These are phyloP conservation scores for Ploettnerulaceae sp. DNA, from an alignment of 2,329 filamentous ascomycete species.

Conservation along the genomic window DNA sequence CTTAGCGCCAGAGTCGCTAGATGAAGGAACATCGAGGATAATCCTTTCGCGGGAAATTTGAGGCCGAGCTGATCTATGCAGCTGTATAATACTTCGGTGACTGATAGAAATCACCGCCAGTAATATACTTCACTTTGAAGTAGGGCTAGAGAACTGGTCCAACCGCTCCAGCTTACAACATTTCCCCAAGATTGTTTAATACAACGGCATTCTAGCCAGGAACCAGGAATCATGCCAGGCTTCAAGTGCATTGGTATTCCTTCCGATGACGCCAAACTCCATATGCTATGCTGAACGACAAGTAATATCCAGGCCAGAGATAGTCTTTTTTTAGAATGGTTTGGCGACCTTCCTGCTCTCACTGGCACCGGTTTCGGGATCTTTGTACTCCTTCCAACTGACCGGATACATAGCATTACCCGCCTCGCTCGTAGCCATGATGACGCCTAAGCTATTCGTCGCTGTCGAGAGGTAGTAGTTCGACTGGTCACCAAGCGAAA, in stretches of 20 bases:
- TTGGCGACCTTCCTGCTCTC: constrained; percentile 92
- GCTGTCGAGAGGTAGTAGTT: constrained; percentile 95
- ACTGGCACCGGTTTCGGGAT: constrained; percentile 68
- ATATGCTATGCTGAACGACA: constrained; percentile 5
- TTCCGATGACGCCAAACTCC: constrained; percentile 7
- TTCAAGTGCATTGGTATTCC: constrained; percentile 6
- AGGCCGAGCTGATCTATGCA: too few relatives aligned
- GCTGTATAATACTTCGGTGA: too few relatives aligned
- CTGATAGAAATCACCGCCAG: too few relatives aligned
- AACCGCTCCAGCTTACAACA: too few relatives aligned
- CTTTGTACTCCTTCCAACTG: constrained; percentile 92
- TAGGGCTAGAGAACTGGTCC: too few relatives aligned
- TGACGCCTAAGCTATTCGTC: constrained; percentile 84
- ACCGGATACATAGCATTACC: constrained; percentile 90
- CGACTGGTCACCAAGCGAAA: constrained; percentile 86
- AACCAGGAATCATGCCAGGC: too few relatives aligned
- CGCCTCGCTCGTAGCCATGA: constrained; percentile 83
- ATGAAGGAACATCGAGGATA: too few relatives aligned
- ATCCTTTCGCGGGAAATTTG: too few relatives aligned
- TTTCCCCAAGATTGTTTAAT: too few relatives aligned
- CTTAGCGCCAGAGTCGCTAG: too few relatives aligned
- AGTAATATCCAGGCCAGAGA: neutral
- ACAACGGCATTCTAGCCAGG: too few relatives aligned
- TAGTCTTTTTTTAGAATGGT: constrained; percentile 55
- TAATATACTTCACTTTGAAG: too few relatives aligned